Evolutionary conservation across 2,329 filamentous ascomycete genomes (phyloP).

Genomic region (Monosporascus sp.): DNA sequence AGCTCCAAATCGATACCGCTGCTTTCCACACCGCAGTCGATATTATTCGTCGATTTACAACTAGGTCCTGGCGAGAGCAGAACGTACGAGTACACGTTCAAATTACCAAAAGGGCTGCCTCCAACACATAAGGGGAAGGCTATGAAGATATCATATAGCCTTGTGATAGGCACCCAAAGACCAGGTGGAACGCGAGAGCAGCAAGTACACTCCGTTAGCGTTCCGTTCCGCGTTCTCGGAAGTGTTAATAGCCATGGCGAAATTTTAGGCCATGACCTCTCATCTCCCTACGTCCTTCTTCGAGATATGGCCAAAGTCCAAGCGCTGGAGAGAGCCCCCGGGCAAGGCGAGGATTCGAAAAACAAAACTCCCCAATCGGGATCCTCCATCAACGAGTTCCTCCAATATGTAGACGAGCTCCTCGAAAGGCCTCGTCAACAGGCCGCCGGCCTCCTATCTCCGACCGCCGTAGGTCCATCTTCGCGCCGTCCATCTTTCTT

Average conservation of each 20-base stretch:
- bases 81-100: slow-evolving; percentile 82
- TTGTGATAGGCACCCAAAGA: slow-evolving; percentile 87
- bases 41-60: slow-evolving; percentile 89
- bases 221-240: slow-evolving; percentile 88
- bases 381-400: slow-evolving; percentile 59
- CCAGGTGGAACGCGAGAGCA: slow-evolving; percentile 73
- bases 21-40: slow-evolving; percentile 90
- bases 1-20: slow-evolving; percentile 84
- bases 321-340: slow-evolving; percentile 35
- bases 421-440: slow-evolving; percentile 51
- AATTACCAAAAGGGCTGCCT: slow-evolving; percentile 80
- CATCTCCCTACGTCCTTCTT: slow-evolving; percentile 87
- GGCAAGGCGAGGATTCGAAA: slow-evolving; percentile 13
- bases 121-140: slow-evolving; percentile 87
- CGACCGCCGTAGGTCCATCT: slow-evolving; percentile 55
- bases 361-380: slow-evolving; percentile 24
- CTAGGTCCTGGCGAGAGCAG: slow-evolving; percentile 84
- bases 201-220: slow-evolving; percentile 82
- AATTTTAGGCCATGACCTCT: slow-evolving; percentile 86
- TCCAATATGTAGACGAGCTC: slow-evolving; percentile 72
- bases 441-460: slow-evolving; percentile 63
- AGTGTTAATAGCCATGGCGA: slow-evolving; percentile 88
- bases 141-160: slow-evolving; percentile 87
- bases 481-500: slow-evolving; percentile 51
- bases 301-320: slow-evolving; percentile 72